Conservation (phyloP, 192 early-diverging fungal genomes). For the Helicostylum pulchrum region DNA sequence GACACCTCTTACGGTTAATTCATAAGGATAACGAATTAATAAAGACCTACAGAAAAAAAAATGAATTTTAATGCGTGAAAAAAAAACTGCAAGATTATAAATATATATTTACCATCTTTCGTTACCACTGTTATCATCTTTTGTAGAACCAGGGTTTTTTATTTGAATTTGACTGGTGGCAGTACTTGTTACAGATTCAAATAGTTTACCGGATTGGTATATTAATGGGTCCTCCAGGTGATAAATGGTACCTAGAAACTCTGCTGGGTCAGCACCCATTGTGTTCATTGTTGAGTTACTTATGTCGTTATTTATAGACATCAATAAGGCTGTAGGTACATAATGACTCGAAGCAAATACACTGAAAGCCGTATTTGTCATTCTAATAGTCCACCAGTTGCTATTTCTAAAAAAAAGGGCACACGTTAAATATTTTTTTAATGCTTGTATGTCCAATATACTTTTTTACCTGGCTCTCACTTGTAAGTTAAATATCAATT, state of each 20-base stretch:
- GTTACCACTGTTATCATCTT: slow-evolving; percentile 33
- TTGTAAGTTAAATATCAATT: slow-evolving; percentile 63
- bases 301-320: neutral
- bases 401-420: slow-evolving; percentile 35
- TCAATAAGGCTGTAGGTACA: slow-evolving; percentile 15
- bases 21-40: slow-evolving; percentile 34
- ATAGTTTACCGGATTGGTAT: slow-evolving; percentile 26
- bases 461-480: slow-evolving; percentile 44
- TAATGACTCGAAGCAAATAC: slow-evolving; percentile 59
- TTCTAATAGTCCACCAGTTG: slow-evolving; percentile 54
- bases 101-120: slow-evolving; percentile 29
- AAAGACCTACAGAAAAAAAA: slow-evolving; percentile 21
- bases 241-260: slow-evolving; percentile 36
- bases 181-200: slow-evolving; percentile 15
- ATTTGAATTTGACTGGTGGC: slow-evolving; percentile 34
- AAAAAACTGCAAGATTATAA: neutral
- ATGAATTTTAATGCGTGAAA: neutral
- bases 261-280: slow-evolving; percentile 24
- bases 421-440: neutral
- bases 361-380: slow-evolving; percentile 53
- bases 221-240: slow-evolving; percentile 32
- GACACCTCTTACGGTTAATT: slow-evolving; percentile 34
- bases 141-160: slow-evolving; percentile 28
- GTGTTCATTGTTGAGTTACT: neutral
- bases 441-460: too few species aligned